Conservation (phyloP, 2,329 filamentous ascomycete genomes). For the Alternaria novae-zelandiae region DNA sequence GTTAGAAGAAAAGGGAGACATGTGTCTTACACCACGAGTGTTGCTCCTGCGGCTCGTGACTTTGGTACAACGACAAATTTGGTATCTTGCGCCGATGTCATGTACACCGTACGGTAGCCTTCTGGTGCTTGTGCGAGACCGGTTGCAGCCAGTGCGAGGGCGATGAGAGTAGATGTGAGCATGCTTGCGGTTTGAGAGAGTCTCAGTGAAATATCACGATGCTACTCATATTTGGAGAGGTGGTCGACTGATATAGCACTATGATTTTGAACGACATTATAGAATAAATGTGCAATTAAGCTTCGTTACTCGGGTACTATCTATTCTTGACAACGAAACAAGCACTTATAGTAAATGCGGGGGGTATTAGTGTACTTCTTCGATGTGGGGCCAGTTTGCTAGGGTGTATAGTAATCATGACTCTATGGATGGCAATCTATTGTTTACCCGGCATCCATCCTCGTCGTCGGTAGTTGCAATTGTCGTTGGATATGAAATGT, state of each 20-base stretch:
- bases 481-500: neutral
- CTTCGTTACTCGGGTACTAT: neutral
- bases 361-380: constrained; percentile 1
- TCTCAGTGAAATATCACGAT: neutral
- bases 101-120: constrained; percentile 39
- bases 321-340: neutral
- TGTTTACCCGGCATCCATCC: constrained; percentile 12
- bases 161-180: constrained; percentile 23
- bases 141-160: constrained; percentile 27
- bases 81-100: constrained; percentile 36
- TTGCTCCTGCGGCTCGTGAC: constrained; percentile 21
- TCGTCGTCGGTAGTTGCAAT: constrained; percentile 12
- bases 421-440: constrained; percentile 1
- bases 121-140: constrained; percentile 29
- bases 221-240: neutral
- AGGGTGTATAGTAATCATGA: neutral
- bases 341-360: constrained; percentile 4
- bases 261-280: neutral
- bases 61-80: constrained; percentile 40
- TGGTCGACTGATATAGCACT: neutral
- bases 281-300: neutral
- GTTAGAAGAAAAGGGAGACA: neutral
- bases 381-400: neutral
- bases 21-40: constrained; percentile 33
- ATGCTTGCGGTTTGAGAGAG: constrained; percentile 7